A percentile compares a stretch with the other conserved stretches of the same genome.
phyloP scores from a whole-genome alignment of 257 asterid genomes.

The Gentiana macrophylla region DNA sequence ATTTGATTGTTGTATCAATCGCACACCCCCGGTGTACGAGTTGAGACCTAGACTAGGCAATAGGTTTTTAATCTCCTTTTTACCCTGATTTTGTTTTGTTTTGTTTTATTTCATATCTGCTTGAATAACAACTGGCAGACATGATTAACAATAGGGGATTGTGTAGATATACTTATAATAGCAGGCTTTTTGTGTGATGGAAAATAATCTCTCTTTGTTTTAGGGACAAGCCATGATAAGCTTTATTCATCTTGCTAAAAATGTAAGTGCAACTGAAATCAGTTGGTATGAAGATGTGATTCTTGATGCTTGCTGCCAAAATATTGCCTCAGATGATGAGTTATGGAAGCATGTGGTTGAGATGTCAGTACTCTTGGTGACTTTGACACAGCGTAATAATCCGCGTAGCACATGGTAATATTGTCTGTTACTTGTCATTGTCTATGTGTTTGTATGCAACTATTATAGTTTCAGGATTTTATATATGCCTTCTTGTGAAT shows the following conservation, averaged over 20 bases:
- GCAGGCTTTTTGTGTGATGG: too few relatives aligned
- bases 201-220: slow-evolving; percentile 1
- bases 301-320: slow-evolving; percentile 92
- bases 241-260: slow-evolving; percentile 63
- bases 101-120: too few relatives aligned
- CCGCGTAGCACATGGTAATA: slow-evolving; percentile 87
- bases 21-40: too few relatives aligned
- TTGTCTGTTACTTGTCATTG: not conserved
- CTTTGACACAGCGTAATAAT: slow-evolving; percentile 56
- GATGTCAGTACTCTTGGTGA: slow-evolving; percentile 74
- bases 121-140: too few relatives aligned
- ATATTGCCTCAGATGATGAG: slow-evolving; percentile 72
- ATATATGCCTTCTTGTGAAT: not conserved
- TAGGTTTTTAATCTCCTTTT: not conserved
- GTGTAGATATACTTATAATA: too few relatives aligned
- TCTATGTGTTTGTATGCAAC: not conserved
- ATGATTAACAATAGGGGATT: too few relatives aligned
- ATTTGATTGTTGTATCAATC: too few relatives aligned
- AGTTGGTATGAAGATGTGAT: slow-evolving; percentile 72
- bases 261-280: slow-evolving; percentile 55
- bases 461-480: too few relatives aligned
- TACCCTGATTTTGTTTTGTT: not conserved
- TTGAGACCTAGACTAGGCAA: too few relatives aligned
- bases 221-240: slow-evolving; percentile 91
- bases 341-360: slow-evolving; percentile 71